Conservation (phyloP, 2,329 filamentous ascomycete species). For the Trichophaea hybrida region DNA sequence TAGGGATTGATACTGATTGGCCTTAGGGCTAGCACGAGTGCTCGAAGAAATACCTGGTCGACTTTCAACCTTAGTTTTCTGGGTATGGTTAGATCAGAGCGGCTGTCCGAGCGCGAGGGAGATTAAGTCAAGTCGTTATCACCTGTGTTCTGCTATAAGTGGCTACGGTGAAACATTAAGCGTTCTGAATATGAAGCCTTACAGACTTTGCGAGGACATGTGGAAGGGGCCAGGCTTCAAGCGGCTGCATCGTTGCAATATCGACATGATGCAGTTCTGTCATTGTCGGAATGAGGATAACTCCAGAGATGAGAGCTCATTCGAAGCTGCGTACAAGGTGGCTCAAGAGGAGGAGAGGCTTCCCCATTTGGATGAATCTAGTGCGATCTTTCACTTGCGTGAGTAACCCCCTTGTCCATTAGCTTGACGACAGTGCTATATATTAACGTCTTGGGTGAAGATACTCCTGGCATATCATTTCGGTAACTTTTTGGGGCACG, state of each 20-base stretch:
- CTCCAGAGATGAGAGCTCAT: constrained; percentile 9
- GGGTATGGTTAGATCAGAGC: not conserved
- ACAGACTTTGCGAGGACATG: not conserved
- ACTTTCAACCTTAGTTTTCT: not conserved
- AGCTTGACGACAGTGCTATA: not conserved
- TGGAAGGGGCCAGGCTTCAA: constrained; percentile 4
- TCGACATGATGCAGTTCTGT: constrained; percentile 16
- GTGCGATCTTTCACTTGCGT: too few relatives aligned
- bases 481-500: too few relatives aligned
- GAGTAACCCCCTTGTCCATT: not conserved
- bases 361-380: constrained; percentile 12
- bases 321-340: constrained; percentile 13
- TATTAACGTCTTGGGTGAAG: too few relatives aligned
- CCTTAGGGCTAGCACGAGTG: not conserved
- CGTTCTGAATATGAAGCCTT: not conserved
- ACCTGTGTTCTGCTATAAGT: not conserved
- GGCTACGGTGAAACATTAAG: not conserved
- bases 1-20: not conserved
- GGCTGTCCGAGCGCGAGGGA: not conserved
- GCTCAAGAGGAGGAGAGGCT: constrained; percentile 14
- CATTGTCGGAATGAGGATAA: constrained; percentile 15
- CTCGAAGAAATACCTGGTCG: not conserved
- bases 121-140: not conserved
- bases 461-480: too few relatives aligned
- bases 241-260: constrained; percentile 12